These are phyloP conservation scores for Madurella fahalii DNA, from an alignment of 2,329 filamentous ascomycete genomes.

Conservation along the genomic window DNA sequence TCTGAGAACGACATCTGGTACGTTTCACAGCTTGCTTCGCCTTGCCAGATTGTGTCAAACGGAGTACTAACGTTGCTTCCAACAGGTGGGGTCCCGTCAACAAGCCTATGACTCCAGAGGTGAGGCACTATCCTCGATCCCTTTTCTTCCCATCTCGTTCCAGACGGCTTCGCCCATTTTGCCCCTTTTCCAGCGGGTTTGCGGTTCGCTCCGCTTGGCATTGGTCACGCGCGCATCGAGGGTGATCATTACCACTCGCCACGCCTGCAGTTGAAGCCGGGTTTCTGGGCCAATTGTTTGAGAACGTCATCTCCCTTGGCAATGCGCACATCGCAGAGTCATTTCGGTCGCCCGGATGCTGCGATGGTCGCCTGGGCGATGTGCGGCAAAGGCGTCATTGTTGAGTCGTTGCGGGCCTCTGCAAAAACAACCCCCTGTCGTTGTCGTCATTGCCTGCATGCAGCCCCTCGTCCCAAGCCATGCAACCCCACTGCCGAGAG, in stretches of 20 bases:
- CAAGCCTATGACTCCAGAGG: conserved; percentile 96
- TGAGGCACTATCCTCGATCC: conserved; percentile 49
- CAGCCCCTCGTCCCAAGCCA: conserved; percentile 16
- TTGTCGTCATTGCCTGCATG: conserved; percentile 25
- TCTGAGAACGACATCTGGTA: conserved; percentile 91
- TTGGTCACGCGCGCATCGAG: conserved; percentile 20
- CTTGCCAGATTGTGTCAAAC: not conserved
- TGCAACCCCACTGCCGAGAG: conserved; percentile 19
- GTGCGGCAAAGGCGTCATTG: conserved; percentile 15
- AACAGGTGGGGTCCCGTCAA: conserved; percentile 90
- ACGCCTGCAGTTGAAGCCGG: not conserved
- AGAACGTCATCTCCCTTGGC: conserved; percentile 23
- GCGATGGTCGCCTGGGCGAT: conserved; percentile 8
- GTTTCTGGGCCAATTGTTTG: conserved; percentile 10
- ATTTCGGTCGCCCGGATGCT: conserved; percentile 10
- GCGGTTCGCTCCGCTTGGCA: not conserved
- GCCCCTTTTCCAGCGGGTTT: conserved; percentile 2
- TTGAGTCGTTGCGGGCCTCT: conserved; percentile 13
- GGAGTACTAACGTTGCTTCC: conserved; percentile 12
- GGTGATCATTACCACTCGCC: conserved; percentile 3
- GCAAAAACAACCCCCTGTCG: conserved; percentile 13
- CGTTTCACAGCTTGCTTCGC: conserved; percentile 21
- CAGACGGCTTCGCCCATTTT: not conserved
- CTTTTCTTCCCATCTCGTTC: conserved; percentile 13
- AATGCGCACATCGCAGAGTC: not conserved